Evolutionary conservation across 139 green algal species (phyloP).

Genomic region (Chlamydomonas sp.): DNA sequence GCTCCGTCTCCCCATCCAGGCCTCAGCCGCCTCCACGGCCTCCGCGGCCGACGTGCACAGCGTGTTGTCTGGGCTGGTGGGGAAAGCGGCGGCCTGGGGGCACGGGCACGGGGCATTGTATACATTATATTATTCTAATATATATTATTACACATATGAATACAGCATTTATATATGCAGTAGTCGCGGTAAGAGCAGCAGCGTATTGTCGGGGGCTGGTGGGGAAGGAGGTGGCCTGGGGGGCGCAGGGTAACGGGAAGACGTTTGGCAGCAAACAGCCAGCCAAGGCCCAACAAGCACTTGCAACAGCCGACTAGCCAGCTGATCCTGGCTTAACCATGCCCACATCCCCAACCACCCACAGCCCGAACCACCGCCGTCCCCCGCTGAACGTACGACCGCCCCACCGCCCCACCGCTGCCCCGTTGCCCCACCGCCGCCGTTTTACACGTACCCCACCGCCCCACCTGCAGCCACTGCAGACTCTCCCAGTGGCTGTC

Average conservation of each 20-base stretch:
- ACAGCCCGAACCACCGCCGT: background rate
- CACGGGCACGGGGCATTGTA: too few species aligned
- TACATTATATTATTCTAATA: too few species aligned
- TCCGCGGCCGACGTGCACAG: constrained; percentile 2
- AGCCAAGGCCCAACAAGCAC: too few species aligned
- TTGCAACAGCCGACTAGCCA: too few species aligned
- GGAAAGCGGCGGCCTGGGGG: constrained; percentile 32
- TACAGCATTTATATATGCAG: background rate
- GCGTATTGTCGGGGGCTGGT: constrained; percentile 6
- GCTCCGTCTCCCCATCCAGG: constrained; percentile 48
- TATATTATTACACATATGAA: too few species aligned
- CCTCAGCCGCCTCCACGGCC: constrained; percentile 43
- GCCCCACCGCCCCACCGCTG: background rate
- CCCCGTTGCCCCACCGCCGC: background rate
- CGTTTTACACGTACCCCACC: too few species aligned
- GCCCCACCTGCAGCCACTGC: constrained; percentile 24
- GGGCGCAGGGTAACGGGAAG: background rate
- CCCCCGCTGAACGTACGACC: too few species aligned
- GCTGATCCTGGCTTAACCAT: too few species aligned
- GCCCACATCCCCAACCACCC: too few species aligned
- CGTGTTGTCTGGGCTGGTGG: constrained; percentile 39
- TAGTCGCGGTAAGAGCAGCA: background rate
- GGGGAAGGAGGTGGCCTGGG: background rate
- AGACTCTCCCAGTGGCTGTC: constrained; percentile 38
- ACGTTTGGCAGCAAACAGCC: too few species aligned